Evolutionary conservation across 495 filamentous ascomycete genomes (phyloP).

Genomic region (Talaromyces trachyspermus): DNA sequence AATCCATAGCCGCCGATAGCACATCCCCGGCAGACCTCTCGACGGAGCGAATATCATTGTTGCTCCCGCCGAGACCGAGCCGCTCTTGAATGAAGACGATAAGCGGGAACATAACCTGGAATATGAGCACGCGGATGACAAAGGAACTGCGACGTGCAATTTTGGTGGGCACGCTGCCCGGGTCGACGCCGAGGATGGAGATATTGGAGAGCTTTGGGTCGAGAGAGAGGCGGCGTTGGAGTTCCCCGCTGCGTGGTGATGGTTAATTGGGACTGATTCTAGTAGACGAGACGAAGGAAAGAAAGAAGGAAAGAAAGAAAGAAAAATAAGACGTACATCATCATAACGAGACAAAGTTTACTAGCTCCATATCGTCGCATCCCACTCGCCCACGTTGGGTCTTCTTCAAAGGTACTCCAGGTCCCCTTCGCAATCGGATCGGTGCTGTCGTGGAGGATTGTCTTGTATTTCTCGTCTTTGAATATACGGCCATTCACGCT

Average conservation of each 20-base stretch:
- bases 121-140: conserved; percentile 10
- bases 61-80: conserved; percentile 17
- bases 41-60: conserved; percentile 23
- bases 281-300: background rate
- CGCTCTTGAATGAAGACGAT: conserved; percentile 9
- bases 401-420: conserved; percentile 19
- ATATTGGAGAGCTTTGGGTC: conserved; percentile 26
- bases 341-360: conserved; percentile 32
- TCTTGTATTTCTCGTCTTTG: conserved; percentile 18
- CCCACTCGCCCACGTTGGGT: conserved; percentile 13
- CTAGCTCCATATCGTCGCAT: conserved; percentile 31
- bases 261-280: background rate
- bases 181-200: conserved; percentile 23
- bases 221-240: conserved; percentile 20
- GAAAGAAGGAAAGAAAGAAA: background rate
- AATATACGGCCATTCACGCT: conserved; percentile 7
- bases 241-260: conserved; percentile 9
- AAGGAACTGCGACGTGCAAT: conserved; percentile 17
- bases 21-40: conserved; percentile 37
- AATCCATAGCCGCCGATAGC: conserved; percentile 26
- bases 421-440: conserved; percentile 28
- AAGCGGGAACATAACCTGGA: conserved; percentile 8
- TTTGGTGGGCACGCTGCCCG: conserved; percentile 25
- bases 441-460: conserved; percentile 17
- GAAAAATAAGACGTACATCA: conserved; percentile 19